Evolutionary conservation across 140 eudicot genomes (phyloP), one percentile per base, ranked within the genome.

Genomic region (Bidens hawaiensis): DNA sequence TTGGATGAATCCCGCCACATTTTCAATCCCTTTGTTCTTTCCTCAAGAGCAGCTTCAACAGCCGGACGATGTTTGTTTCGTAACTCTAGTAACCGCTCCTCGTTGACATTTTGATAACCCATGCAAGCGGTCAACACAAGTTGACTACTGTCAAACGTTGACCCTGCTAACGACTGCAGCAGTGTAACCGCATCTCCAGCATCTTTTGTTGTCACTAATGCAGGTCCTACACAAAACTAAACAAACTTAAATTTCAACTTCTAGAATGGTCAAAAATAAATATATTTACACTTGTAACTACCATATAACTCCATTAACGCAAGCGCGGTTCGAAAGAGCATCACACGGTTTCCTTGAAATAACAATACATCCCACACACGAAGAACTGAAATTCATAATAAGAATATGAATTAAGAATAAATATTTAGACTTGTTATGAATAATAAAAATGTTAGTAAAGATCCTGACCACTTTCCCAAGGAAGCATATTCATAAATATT

Each of bases 391-490:
- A 45, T 65, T 59, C 60, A 36, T 27, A n/a, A n/a, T n/a, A n/a
- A n/a, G 23, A 56, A 26, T 17, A 31, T 2, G 31, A 33, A 12
- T 25, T 36, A 54, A 57, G 51, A 67, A 38, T 25, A n/a, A n/a
- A 15, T 15, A 42, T 23, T 16, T 57, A 17, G 9, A 10, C 27
- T 13, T 27, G 53, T 43, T 12, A 23, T 45, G 0, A 55, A 23
- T 28, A 13, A 23, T 25, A 48, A 10, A 60, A 67, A 69, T 42
- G 54, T n/a, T n/a, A n/a, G n/a, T n/a, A n/a, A 62, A 58, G 73
- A 64, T 80, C 55, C 95, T 79, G 78, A 94, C 99, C 99, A 81
- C 97, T 94, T 85, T 94, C 97, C 99, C 97, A 94, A 31, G 99
- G 99, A 78, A 94, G 94, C 97, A 88, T 83, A 69, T 94, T 88